Percentiles rank a stretch among this genome's conserved stretches.
These are phyloP conservation scores for Lecanoromycetidae sp. DNA, from an alignment of 2,329 filamentous ascomycete species.

Conservation along the genomic window DNA sequence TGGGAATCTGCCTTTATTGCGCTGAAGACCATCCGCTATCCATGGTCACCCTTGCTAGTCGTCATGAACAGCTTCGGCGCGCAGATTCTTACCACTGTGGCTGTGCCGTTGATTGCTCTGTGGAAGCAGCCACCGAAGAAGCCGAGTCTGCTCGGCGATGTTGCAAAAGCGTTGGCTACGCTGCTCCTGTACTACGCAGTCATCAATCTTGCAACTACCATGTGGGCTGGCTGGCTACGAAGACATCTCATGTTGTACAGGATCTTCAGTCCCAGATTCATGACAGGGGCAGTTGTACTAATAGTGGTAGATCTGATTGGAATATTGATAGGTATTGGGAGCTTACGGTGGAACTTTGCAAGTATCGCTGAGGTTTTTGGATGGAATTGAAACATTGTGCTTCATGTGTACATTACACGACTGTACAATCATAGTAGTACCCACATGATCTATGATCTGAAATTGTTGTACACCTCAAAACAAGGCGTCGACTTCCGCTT, in stretches of 20 bases:
- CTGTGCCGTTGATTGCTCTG: conserved; percentile 67
- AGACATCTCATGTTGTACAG: conserved; percentile 94
- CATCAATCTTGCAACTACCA: conserved; percentile 72
- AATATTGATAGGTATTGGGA: conserved; percentile 58
- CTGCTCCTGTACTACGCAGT: conserved; percentile 75
- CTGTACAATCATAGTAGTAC: too few relatives aligned
- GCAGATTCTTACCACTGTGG: conserved; percentile 69
- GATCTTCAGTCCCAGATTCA: conserved; percentile 83
- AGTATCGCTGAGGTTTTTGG: conserved; percentile 85
- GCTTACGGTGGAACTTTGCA: conserved; percentile 61
- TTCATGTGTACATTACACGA: background rate
- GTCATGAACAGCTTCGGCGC: conserved; percentile 78
- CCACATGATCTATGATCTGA: background rate
- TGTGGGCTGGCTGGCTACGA: conserved; percentile 77
- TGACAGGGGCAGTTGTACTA: conserved; percentile 63
- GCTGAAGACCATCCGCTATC: conserved; percentile 69
- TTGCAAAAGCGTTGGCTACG: conserved; percentile 58
- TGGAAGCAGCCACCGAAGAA: conserved; percentile 82
- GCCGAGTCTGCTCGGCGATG: conserved; percentile 54
- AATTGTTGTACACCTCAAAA: background rate
- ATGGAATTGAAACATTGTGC: conserved; percentile 38
- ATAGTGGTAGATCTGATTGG: conserved; percentile 65
- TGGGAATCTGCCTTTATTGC: conserved; percentile 95
- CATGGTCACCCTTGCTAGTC: conserved; percentile 75
- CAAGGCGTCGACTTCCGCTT: too few relatives aligned